These are phyloP conservation scores for Balakata baccata DNA, from an alignment of 345 rosid species.

Conservation along the genomic window DNA sequence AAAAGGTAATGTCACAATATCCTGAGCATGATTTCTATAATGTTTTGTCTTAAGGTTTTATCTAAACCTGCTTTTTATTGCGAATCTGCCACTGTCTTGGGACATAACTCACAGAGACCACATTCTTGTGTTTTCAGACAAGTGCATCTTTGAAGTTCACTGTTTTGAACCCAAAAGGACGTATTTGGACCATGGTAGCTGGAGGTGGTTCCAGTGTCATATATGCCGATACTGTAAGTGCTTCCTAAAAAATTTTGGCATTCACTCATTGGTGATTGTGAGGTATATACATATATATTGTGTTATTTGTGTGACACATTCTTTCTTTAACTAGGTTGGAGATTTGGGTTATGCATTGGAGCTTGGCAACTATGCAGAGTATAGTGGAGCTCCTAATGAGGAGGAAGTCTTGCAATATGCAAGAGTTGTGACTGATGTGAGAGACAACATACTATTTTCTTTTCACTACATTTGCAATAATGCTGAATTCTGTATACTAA, in stretches of 20 bases:
- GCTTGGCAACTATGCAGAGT: conserved; percentile 95
- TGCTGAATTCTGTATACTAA: neutral
- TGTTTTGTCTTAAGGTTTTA: neutral
- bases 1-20: conserved; percentile 53
- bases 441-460: conserved; percentile 24
- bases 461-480: neutral
- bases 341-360: conserved; percentile 97
- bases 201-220: conserved; percentile 99
- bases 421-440: conserved; percentile 90
- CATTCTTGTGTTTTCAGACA: conserved; percentile 50
- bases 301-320: conserved; percentile 1
- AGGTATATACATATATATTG: neutral
- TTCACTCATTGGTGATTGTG: neutral
- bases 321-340: conserved; percentile 61
- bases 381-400: conserved; percentile 98
- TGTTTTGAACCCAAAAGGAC: conserved; percentile 88
- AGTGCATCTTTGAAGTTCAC: conserved; percentile 96
- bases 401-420: conserved; percentile 98
- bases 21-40: neutral
- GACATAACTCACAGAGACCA: neutral
- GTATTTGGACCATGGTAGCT: conserved; percentile 99
- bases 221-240: conserved; percentile 86
- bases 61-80: neutral
- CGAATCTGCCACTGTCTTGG: neutral
- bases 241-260: conserved; percentile 2